Evolutionary conservation across 495 filamentous ascomycete species (phyloP).

Genomic region (Aspergillus nidulans): DNA sequence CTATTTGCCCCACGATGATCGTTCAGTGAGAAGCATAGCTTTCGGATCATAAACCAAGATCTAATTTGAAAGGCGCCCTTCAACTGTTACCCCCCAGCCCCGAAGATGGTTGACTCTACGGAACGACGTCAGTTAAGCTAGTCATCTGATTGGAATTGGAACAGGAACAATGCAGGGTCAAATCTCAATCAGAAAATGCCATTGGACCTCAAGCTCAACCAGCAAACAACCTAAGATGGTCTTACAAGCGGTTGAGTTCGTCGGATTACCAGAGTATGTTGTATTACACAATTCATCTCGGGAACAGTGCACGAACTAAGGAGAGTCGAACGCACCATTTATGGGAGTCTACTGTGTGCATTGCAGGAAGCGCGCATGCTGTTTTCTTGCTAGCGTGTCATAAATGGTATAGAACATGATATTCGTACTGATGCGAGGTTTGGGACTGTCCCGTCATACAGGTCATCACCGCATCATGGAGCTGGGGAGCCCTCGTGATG

Average conservation of each 20-base stretch:
- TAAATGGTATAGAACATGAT: background rate
- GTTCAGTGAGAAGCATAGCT: background rate
- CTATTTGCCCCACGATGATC: background rate
- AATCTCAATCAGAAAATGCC: constrained; percentile 64
- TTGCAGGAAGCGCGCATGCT: background rate
- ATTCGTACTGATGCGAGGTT: background rate
- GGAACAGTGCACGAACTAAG: constrained; percentile 1
- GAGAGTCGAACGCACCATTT: constrained; percentile 5
- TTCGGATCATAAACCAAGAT: background rate
- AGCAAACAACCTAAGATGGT: constrained; percentile 29
- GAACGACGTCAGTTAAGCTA: background rate
- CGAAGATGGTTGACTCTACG: background rate
- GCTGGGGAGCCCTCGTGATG: constrained; percentile 89
- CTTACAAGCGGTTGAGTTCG: constrained; percentile 55
- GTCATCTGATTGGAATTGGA: background rate
- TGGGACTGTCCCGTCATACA: constrained; percentile 71
- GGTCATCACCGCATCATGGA: constrained; percentile 99
- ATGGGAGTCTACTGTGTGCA: background rate
- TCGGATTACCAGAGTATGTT: constrained; percentile 79
- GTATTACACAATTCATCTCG: constrained; percentile 53
- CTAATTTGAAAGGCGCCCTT: too few species aligned
- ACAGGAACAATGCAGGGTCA: background rate
- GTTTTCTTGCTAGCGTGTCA: background rate
- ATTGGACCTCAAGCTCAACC: constrained; percentile 66
- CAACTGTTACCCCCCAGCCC: too few species aligned